phyloP scores from a whole-genome alignment of 2,329 filamentous ascomycete species.

The Aspergillus alliaceus region DNA sequence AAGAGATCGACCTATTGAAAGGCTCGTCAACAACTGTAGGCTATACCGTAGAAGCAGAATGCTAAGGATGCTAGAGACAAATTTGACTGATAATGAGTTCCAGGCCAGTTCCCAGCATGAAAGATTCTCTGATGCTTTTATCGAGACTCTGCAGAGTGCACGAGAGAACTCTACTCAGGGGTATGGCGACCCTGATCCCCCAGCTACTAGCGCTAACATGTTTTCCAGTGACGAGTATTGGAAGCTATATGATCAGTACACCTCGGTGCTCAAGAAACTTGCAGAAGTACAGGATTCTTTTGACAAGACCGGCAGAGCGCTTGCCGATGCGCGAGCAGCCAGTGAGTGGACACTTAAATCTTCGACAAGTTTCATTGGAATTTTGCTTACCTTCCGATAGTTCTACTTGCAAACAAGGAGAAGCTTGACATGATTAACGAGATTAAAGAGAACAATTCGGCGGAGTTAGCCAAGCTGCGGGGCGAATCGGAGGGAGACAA shows the following conservation, averaged over 20 bases:
- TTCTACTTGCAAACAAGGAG: slow-evolving; percentile 37
- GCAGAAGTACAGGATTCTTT: slow-evolving; percentile 39
- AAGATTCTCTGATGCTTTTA: slow-evolving; percentile 35
- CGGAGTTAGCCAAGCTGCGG: slow-evolving; percentile 35
- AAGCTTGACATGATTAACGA: slow-evolving; percentile 39
- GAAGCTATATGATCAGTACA: slow-evolving; percentile 43
- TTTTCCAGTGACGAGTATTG: slow-evolving; percentile 39
- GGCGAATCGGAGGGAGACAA: slow-evolving; percentile 34
- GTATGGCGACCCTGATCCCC: slow-evolving; percentile 19
- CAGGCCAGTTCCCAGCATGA: slow-evolving; percentile 30
- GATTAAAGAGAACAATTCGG: slow-evolving; percentile 35
- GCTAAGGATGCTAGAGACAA: background rate
- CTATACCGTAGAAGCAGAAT: too few species aligned
- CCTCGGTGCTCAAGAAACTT: slow-evolving; percentile 36
- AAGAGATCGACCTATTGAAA: slow-evolving; percentile 37
- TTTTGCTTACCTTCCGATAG: slow-evolving; percentile 26
- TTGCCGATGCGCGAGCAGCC: slow-evolving; percentile 38
- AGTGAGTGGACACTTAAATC: slow-evolving; percentile 26
- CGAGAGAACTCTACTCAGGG: slow-evolving; percentile 37
- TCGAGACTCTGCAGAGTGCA: slow-evolving; percentile 31
- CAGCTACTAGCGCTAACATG: slow-evolving; percentile 14
- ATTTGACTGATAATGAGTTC: slow-evolving; percentile 13
- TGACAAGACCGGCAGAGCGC: slow-evolving; percentile 34
- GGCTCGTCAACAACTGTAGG: slow-evolving; percentile 21
- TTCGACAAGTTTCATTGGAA: background rate